These are phyloP conservation scores for Colletotrichum shisoi DNA, from an alignment of 2,329 filamentous ascomycete species.

Conservation along the genomic window DNA sequence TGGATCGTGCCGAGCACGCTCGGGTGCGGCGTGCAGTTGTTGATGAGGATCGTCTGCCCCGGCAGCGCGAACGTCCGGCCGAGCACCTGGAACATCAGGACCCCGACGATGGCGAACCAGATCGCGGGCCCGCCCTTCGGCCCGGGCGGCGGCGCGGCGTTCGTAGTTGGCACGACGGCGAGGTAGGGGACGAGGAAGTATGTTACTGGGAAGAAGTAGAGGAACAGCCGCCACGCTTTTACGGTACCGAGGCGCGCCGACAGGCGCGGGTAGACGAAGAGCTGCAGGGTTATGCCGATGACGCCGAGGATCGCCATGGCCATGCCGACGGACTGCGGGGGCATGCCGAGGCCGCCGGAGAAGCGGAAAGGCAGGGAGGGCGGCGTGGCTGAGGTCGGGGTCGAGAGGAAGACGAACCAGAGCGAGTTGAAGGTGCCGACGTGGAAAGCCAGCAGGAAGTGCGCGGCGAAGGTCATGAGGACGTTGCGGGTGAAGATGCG, in stretches of 20 bases:
- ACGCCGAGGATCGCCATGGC: slow-evolving; percentile 79
- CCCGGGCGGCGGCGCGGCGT: slow-evolving; percentile 57
- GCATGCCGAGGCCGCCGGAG: slow-evolving; percentile 78
- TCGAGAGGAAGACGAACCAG: slow-evolving; percentile 79
- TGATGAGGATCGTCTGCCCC: slow-evolving; percentile 56
- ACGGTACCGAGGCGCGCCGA: slow-evolving; percentile 73
- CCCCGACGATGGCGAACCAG: slow-evolving; percentile 70
- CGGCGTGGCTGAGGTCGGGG: slow-evolving; percentile 55
- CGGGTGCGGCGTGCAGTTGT: slow-evolving; percentile 59
- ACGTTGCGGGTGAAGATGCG: slow-evolving; percentile 66
- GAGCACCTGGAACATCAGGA: slow-evolving; percentile 71
- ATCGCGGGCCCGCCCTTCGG: slow-evolving; percentile 63
- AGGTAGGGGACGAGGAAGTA: slow-evolving; percentile 77
- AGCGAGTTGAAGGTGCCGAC: slow-evolving; percentile 79
- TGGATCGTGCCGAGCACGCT: slow-evolving; percentile 59
- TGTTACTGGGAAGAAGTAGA: slow-evolving; percentile 74
- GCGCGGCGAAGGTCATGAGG: slow-evolving; percentile 64
- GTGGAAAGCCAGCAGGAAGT: slow-evolving; percentile 76
- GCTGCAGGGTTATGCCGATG: slow-evolving; percentile 77
- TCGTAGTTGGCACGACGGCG: slow-evolving; percentile 67
- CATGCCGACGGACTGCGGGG: slow-evolving; percentile 74
- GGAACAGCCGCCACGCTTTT: slow-evolving; percentile 70
- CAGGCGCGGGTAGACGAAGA: slow-evolving; percentile 73
- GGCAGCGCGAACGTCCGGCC: slow-evolving; percentile 70
- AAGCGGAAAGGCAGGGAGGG: slow-evolving; percentile 66